These are phyloP conservation scores for Colletotrichum orbiculare DNA, from an alignment of 2,329 filamentous ascomycete genomes.

Conservation along the genomic window DNA sequence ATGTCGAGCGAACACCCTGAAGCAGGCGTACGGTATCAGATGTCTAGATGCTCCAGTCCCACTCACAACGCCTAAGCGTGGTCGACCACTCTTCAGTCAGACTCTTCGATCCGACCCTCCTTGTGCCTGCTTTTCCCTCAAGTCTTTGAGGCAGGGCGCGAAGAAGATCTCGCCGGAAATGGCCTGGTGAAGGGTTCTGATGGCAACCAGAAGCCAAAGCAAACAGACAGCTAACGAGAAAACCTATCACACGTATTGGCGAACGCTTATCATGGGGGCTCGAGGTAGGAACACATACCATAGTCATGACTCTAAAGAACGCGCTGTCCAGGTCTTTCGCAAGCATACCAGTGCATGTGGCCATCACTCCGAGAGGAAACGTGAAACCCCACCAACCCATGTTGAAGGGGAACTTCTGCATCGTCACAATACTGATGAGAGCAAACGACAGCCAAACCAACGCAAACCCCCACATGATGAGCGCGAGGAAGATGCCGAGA, in stretches of 20 bases:
- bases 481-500: constrained; percentile 59
- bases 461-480: constrained; percentile 58
- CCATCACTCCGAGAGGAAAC: constrained; percentile 58
- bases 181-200: constrained; percentile 50
- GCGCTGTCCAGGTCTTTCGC: constrained; percentile 54
- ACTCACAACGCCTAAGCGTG: not conserved
- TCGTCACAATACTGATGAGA: constrained; percentile 51
- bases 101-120: constrained; percentile 43
- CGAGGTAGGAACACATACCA: constrained; percentile 40
- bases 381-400: constrained; percentile 62
- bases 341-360: constrained; percentile 53
- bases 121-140: constrained; percentile 47
- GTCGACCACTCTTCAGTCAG: constrained; percentile 29
- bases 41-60: too few relatives aligned
- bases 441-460: constrained; percentile 57
- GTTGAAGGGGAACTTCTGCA: constrained; percentile 55
- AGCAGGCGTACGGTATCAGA: too few relatives aligned
- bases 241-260: constrained; percentile 43
- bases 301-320: constrained; percentile 55
- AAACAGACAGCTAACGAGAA: constrained; percentile 53
- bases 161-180: constrained; percentile 56
- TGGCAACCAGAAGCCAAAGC: constrained; percentile 55
- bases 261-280: not conserved
- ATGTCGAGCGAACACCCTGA: too few relatives aligned
- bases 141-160: constrained; percentile 55